Percentiles rank a stretch among this genome's conserved stretches.
Evolutionary conservation across 75 land plant species (phyloP).

Genomic region (Larix kaempferi): DNA sequence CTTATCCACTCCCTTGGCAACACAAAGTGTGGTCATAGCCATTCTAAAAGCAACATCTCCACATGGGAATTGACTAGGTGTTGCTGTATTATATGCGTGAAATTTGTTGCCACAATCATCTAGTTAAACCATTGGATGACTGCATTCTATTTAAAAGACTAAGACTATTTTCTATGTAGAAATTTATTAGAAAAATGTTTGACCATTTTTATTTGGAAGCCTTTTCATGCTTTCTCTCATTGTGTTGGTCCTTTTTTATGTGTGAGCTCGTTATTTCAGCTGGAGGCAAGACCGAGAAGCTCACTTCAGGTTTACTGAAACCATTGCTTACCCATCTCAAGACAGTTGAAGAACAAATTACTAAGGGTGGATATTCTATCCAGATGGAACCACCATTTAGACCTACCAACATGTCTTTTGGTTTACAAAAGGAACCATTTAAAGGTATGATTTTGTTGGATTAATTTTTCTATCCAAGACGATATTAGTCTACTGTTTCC

Average conservation of each 20-base stretch:
- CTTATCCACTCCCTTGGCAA: no score
- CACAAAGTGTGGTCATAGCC: no score
- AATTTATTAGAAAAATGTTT: no score
- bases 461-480: not conserved
- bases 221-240: no score
- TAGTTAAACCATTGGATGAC: no score
- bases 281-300: slow-evolving; percentile 73
- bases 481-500: not conserved
- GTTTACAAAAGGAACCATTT: slow-evolving; percentile 96
- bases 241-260: slow-evolving; percentile 26
- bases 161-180: no score
- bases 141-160: no score
- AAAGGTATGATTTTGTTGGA: slow-evolving; percentile 55
- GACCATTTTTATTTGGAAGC: no score
- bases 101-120: no score
- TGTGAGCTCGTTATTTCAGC: slow-evolving; percentile 79
- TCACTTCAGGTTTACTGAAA: slow-evolving; percentile 86
- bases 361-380: slow-evolving; percentile 86
- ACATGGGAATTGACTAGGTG: no score
- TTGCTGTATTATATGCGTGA: no score
- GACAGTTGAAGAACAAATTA: slow-evolving; percentile 83
- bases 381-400: slow-evolving; percentile 55
- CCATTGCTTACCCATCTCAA: slow-evolving; percentile 93
- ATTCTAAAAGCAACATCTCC: no score
- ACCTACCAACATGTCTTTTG: slow-evolving; percentile 38